These are phyloP conservation scores for Hericium alpestre DNA, from an alignment of 768 basidiomycete species.

Conservation along the genomic window DNA sequence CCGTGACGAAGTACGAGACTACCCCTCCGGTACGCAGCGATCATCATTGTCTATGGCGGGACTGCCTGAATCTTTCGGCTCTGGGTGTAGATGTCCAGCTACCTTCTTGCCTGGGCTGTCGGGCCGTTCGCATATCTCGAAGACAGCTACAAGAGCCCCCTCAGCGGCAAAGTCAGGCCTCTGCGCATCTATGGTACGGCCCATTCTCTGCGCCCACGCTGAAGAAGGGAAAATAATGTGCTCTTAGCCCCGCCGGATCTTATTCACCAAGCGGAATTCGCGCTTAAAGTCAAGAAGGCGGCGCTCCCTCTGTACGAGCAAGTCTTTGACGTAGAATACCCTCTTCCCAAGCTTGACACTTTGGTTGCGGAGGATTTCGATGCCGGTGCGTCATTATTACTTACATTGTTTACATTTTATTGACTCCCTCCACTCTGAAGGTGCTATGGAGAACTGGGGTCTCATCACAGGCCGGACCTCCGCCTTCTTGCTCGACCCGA, in stretches of 20 bases:
- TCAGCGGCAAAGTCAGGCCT: conserved; percentile 72
- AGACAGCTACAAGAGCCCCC: conserved; percentile 63
- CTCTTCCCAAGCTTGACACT: conserved; percentile 90
- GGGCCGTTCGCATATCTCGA: conserved; percentile 69
- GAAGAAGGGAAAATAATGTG: no score
- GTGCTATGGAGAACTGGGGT: conserved; percentile 93
- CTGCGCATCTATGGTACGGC: conserved; percentile 70
- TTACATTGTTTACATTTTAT: background rate
- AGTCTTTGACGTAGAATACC: conserved; percentile 86
- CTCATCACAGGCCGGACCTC: conserved; percentile 83
- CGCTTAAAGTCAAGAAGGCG: conserved; percentile 74
- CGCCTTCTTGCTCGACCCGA: conserved; percentile 71
- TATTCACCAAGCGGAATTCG: conserved; percentile 77
- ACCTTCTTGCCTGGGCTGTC: conserved; percentile 83
- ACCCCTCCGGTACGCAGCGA: conserved; percentile 46
- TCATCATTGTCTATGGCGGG: conserved; percentile 16
- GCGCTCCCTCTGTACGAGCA: conserved; percentile 87
- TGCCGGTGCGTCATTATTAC: conserved; percentile 35
- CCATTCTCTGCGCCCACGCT: background rate
- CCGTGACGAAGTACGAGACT: conserved; percentile 68
- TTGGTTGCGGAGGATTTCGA: conserved; percentile 87
- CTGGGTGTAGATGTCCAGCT: conserved; percentile 57
- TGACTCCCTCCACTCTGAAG: conserved; percentile 16
- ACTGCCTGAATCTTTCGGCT: background rate
- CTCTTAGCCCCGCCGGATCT: conserved; percentile 63